A percentile compares a stretch with the other conserved stretches of the same genome.
These are phyloP conservation scores for Bonia amplexicaulis DNA, from an alignment of 176 grass and related monocot genomes.

Conservation along the genomic window DNA sequence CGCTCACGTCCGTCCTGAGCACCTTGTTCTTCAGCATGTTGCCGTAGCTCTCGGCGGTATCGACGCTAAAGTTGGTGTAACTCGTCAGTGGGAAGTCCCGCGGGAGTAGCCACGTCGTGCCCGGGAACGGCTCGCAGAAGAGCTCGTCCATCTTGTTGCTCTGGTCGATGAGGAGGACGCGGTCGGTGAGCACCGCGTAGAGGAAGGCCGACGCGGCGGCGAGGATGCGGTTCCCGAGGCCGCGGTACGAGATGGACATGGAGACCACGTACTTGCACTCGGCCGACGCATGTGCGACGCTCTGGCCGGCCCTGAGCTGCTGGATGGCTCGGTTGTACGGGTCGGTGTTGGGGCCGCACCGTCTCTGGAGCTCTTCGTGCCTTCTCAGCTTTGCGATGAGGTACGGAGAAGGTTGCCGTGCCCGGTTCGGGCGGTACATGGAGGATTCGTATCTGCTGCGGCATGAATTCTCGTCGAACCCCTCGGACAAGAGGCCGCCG, in stretches of 20 bases:
- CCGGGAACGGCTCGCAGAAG: conserved; percentile 64
- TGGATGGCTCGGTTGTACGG: conserved; percentile 36
- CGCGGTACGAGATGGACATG: conserved; percentile 45
- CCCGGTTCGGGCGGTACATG: conserved; percentile 39
- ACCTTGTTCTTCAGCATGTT: conserved; percentile 40
- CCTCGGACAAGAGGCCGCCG: conserved; percentile 40
- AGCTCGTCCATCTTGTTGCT: conserved; percentile 29
- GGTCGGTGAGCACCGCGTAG: conserved; percentile 59
- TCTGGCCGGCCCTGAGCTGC: conserved; percentile 35
- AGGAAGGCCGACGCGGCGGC: conserved; percentile 59
- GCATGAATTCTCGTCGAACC: conserved; percentile 37
- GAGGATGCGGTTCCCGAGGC: conserved; percentile 64
- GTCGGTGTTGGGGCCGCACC: conserved; percentile 48
- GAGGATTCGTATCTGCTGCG: conserved; percentile 50
- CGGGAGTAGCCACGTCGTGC: conserved; percentile 54
- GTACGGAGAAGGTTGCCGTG: conserved; percentile 25
- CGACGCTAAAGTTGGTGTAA: conserved; percentile 39
- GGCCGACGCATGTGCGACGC: neutral
- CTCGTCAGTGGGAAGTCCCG: conserved; percentile 24
- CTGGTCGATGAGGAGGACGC: conserved; percentile 57
- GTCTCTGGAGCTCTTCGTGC: conserved; percentile 49
- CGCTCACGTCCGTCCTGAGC: neutral
- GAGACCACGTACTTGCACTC: conserved; percentile 62
- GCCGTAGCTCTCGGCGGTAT: conserved; percentile 41
- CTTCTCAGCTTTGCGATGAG: conserved; percentile 41